phyloP scores from a whole-genome alignment of 2,329 filamentous ascomycete genomes.

The Verruconis gallopava region DNA sequence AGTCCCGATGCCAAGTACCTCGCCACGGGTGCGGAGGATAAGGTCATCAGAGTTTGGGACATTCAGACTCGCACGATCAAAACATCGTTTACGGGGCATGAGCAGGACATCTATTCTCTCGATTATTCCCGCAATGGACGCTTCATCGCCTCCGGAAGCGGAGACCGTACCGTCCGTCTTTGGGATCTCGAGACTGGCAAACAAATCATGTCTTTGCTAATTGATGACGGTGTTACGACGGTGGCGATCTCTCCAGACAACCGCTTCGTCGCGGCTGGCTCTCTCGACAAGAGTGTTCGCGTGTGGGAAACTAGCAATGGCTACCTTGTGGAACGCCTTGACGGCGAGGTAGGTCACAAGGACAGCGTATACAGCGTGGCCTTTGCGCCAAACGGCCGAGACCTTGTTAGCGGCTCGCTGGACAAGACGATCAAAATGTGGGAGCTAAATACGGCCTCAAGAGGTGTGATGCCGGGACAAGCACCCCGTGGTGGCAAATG shows the following conservation, averaged over 20 bases:
- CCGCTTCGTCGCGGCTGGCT: constrained; percentile 86
- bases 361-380: constrained; percentile 95
- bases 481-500: constrained; percentile 79
- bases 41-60: constrained; percentile 95
- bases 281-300: constrained; percentile 91
- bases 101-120: constrained; percentile 95
- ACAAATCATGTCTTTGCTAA: constrained; percentile 73
- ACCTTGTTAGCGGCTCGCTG: constrained; percentile 85
- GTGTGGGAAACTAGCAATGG: constrained; percentile 89
- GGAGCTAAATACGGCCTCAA: constrained; percentile 67
- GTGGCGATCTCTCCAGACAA: constrained; percentile 95
- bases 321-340: constrained; percentile 77
- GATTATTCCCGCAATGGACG: constrained; percentile 90
- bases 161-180: constrained; percentile 83
- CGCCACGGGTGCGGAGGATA: constrained; percentile 93
- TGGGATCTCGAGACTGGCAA: constrained; percentile 87
- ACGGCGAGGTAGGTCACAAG: constrained; percentile 88
- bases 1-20: constrained; percentile 90
- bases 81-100: constrained; percentile 89
- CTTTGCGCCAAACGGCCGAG: constrained; percentile 84
- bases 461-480: constrained; percentile 46
- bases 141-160: constrained; percentile 89
- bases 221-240: constrained; percentile 94
- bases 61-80: constrained; percentile 73
- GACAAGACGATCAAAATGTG: constrained; percentile 99